Evolutionary conservation across 2,329 filamentous ascomycete genomes (phyloP).

Genomic region (Biscogniauxia mediterranea): DNA sequence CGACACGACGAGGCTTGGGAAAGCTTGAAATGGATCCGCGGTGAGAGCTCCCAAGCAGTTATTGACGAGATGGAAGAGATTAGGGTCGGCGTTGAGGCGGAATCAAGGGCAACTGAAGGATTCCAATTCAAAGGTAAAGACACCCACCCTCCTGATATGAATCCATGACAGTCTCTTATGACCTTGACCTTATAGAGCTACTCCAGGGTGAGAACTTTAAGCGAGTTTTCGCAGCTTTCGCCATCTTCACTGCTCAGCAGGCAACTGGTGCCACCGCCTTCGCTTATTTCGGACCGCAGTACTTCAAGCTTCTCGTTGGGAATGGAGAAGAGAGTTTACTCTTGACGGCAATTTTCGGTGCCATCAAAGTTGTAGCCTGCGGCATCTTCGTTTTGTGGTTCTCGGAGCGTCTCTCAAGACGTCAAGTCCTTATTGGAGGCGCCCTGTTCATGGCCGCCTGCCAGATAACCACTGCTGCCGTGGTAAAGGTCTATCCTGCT

Average conservation of each 20-base stretch:
- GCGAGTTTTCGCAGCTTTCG: slow-evolving; percentile 42
- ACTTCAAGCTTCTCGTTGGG: slow-evolving; percentile 51
- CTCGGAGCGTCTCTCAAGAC: slow-evolving; percentile 46
- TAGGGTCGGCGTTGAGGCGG: slow-evolving; percentile 43
- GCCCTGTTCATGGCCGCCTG: slow-evolving; percentile 44
- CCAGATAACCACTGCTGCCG: slow-evolving; percentile 42
- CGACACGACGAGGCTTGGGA: slow-evolving; percentile 44
- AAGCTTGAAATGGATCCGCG: slow-evolving; percentile 52
- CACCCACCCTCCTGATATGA: not conserved
- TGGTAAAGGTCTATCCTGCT: slow-evolving; percentile 42
- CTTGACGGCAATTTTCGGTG: slow-evolving; percentile 52
- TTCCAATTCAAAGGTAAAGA: slow-evolving; percentile 34
- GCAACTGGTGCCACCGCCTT: slow-evolving; percentile 54
- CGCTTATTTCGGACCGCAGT: slow-evolving; percentile 54
- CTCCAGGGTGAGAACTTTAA: slow-evolving; percentile 44
- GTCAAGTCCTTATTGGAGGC: slow-evolving; percentile 41
- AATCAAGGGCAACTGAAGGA: slow-evolving; percentile 42
- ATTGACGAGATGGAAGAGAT: slow-evolving; percentile 50
- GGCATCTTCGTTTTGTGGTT: slow-evolving; percentile 51
- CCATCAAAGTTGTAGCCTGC: slow-evolving; percentile 51
- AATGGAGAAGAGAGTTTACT: slow-evolving; percentile 44
- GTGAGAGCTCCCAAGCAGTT: slow-evolving; percentile 35
- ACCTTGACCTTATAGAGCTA: slow-evolving; percentile 35
- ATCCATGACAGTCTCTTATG: not conserved
- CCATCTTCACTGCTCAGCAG: slow-evolving; percentile 51